Percentiles rank a stretch among this genome's conserved stretches.
Conservation (phyloP, 2,329 filamentous ascomycete genomes). For the Clonostachys solani region DNA sequence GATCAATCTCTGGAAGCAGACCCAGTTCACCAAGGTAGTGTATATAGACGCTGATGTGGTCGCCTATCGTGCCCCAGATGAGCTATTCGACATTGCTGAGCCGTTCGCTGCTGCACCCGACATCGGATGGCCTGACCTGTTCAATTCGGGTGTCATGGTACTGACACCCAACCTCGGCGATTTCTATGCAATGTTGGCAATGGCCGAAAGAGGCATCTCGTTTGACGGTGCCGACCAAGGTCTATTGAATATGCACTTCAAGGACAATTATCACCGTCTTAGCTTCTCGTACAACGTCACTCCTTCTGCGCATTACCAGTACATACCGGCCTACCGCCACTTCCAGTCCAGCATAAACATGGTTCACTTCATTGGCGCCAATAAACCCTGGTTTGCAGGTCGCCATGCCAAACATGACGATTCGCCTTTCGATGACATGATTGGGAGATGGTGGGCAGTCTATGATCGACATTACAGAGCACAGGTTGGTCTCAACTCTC, state of each 20-base stretch:
- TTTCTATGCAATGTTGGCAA: conserved; percentile 77
- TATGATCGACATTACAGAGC: conserved; percentile 80
- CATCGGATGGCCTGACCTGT: conserved; percentile 96
- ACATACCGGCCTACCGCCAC: conserved; percentile 89
- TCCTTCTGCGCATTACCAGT: conserved; percentile 94
- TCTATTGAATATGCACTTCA: conserved; percentile 90
- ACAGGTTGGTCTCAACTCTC: conserved; percentile 27
- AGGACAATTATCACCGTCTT: conserved; percentile 76
- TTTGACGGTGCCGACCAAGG: conserved; percentile 98
- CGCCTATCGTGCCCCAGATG: conserved; percentile 85
- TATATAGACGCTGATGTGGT: conserved; percentile 95
- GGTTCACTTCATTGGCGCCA: conserved; percentile 89
- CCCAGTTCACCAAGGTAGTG: conserved; percentile 85
- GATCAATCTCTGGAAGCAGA: conserved; percentile 88
- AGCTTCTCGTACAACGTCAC: conserved; percentile 98
- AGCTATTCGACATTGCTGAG: conserved; percentile 70
- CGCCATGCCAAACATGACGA: conserved; percentile 48
- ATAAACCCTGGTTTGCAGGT: conserved; percentile 82
- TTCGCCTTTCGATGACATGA: conserved; percentile 75
- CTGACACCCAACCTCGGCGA: conserved; percentile 81
- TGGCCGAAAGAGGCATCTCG: conserved; percentile 83
- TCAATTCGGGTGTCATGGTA: conserved; percentile 98
- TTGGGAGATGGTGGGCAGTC: conserved; percentile 88
- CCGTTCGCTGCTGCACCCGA: conserved; percentile 76
- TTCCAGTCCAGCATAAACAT: conserved; percentile 86